These are phyloP conservation scores for Trichoderma parareesei DNA, from an alignment of 495 filamentous ascomycete genomes.

Conservation along the genomic window DNA sequence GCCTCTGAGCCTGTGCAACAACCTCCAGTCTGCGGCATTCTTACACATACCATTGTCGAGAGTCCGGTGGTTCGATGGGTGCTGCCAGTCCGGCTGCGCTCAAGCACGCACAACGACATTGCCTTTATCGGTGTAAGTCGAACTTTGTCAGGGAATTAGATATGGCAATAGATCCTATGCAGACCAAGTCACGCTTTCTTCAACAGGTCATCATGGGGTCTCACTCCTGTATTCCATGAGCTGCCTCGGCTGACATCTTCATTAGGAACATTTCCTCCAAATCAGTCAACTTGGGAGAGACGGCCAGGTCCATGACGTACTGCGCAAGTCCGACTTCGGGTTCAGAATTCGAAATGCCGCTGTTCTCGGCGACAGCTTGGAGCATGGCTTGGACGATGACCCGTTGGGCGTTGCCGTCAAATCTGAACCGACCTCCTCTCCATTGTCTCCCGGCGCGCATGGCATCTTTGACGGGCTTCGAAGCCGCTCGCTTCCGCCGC, in stretches of 20 bases:
- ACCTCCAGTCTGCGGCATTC: slow-evolving; percentile 54
- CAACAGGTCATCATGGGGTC: background rate
- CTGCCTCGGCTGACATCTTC: slow-evolving; percentile 20
- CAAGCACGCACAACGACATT: slow-evolving; percentile 67
- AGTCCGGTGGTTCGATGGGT: slow-evolving; percentile 73
- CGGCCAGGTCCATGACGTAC: slow-evolving; percentile 61
- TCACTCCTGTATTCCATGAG: background rate
- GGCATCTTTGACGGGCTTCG: slow-evolving; percentile 10
- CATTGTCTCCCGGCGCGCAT: background rate
- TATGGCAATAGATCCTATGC: background rate
- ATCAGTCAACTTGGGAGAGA: slow-evolving; percentile 58
- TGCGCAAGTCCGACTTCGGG: slow-evolving; percentile 66
- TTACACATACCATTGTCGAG: slow-evolving; percentile 67
- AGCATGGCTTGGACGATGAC: slow-evolving; percentile 19
- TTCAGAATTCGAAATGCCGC: slow-evolving; percentile 58
- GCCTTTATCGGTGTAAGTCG: slow-evolving; percentile 73
- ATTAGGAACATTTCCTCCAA: slow-evolving; percentile 55
- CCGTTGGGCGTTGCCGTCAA: background rate
- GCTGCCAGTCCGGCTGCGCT: slow-evolving; percentile 68
- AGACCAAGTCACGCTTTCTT: background rate
- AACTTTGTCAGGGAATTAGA: slow-evolving; percentile 12
- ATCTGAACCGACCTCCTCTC: background rate
- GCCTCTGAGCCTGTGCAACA: slow-evolving; percentile 17
- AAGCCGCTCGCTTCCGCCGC: slow-evolving; percentile 49
- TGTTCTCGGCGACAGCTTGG: slow-evolving; percentile 43